Evolutionary conservation across 257 asterid genomes (phyloP), one percentile per base, ranked within the genome.

Genomic region (Salvia miltiorrhiza): DNA sequence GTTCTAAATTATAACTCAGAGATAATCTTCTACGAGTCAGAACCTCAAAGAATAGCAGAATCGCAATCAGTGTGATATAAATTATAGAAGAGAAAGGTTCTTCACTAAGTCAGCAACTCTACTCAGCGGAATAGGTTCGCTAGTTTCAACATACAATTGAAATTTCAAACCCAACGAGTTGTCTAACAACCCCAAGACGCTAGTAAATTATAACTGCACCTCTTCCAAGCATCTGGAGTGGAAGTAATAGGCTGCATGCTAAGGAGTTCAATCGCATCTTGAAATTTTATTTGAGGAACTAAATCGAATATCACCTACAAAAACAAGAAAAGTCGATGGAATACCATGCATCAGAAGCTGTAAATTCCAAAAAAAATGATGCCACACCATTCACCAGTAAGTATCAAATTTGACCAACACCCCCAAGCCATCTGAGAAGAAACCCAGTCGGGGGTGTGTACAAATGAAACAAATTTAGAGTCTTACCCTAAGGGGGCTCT

Each of bases 221-320:
- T 88, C 86, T 82, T 93, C 96, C 96, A 90, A 82, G 99, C 99
- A 65, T 88, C 95, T 45, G 88, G 70, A 77, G 88, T 87, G 60
- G 99, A 93, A 78, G 92, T 85, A 76, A 88, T 88, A 11, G 99
- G 99, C 89, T 93, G 97, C 99, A 88, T 87, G 87, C 96, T 90
- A 64, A 93, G 87, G 80, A 93, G 83, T 82, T 93, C 92, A 57
- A 93, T 77, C 23, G 96, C 97, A 85, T 90, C 97, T 83, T 87
- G 96, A 81, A 84, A 93, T 76, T 84, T 89, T 73, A 93, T 87
- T 78, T 85, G 81, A 73, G 99, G 97, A 74, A 90, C 99, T 70
- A 93, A 84, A 84, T 93, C 99, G 77, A 90, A 90, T 48, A 93
- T 79, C 69, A 93, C 97, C 99, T 93, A 72, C 82, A 85, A 2